Conservation (phyloP, 495 filamentous ascomycete genomes). For the Penicillium simplicissimum region DNA sequence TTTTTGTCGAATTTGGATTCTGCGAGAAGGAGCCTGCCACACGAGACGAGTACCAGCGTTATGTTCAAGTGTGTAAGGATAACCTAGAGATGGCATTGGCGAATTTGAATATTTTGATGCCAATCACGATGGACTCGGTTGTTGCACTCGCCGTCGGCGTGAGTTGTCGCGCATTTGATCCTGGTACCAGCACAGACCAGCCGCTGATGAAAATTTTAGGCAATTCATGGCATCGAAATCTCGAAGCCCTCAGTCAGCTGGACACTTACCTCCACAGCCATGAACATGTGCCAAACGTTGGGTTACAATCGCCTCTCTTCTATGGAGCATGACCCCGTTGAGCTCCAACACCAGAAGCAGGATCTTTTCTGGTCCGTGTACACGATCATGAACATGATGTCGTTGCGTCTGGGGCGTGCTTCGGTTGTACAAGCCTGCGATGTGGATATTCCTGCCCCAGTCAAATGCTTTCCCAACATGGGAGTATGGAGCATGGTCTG, state of each 20-base stretch:
- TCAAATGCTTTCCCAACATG: constrained; percentile 28
- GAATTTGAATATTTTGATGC: constrained; percentile 58
- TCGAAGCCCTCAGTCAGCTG: constrained; percentile 65
- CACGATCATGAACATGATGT: constrained; percentile 58
- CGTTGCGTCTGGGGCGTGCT: constrained; percentile 64
- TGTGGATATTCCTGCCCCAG: constrained; percentile 50
- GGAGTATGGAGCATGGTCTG: constrained; percentile 33
- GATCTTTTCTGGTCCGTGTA: constrained; percentile 65
- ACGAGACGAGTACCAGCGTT: constrained; percentile 39
- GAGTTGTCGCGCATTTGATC: constrained; percentile 17
- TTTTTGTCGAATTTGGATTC: constrained; percentile 54
- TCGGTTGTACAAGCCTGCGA: constrained; percentile 65
- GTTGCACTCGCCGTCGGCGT: constrained; percentile 61
- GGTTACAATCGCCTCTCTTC: constrained; percentile 61
- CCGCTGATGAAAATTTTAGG: constrained; percentile 24
- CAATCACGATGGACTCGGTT: constrained; percentile 57
- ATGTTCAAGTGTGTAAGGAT: constrained; percentile 48
- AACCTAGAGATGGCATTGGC: constrained; percentile 61
- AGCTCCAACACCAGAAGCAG: constrained; percentile 38
- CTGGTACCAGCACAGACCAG: not conserved
- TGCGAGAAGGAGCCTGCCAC: constrained; percentile 28
- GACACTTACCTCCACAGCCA: constrained; percentile 58
- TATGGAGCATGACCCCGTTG: constrained; percentile 46
- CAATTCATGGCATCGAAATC: constrained; percentile 60
- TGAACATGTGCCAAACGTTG: constrained; percentile 60